Conservation (phyloP, 2,329 filamentous ascomycete genomes). For the Ceratocystis lukuohia region DNA sequence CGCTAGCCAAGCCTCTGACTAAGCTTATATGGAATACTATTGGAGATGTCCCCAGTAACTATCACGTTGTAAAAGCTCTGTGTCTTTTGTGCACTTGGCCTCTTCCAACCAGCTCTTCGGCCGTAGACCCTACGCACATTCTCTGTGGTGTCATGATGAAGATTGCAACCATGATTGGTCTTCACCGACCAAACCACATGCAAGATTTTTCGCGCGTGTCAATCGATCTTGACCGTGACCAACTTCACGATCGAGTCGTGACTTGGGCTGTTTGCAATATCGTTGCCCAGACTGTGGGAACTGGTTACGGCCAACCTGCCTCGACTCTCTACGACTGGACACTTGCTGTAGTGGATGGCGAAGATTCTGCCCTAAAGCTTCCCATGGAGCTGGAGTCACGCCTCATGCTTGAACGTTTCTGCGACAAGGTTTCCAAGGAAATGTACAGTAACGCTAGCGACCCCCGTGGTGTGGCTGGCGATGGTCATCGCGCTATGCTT, state of each 20-base stretch:
- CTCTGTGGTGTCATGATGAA: constrained; percentile 78
- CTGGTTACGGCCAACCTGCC: constrained; percentile 69
- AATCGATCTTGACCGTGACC: constrained; percentile 62
- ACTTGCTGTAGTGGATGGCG: constrained; percentile 41
- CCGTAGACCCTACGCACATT: constrained; percentile 69
- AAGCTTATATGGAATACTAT: constrained; percentile 65
- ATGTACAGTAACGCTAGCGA: constrained; percentile 69
- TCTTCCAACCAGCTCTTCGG: constrained; percentile 66
- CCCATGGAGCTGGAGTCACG: constrained; percentile 51
- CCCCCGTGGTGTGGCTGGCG: constrained; percentile 53
- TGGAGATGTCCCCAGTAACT: constrained; percentile 62
- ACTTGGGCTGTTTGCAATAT: constrained; percentile 82
- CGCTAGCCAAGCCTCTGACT: constrained; percentile 54
- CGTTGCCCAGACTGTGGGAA: constrained; percentile 68
- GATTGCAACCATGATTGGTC: constrained; percentile 67
- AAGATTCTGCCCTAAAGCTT: constrained; percentile 37
- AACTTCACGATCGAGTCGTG: constrained; percentile 62
- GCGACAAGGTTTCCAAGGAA: constrained; percentile 64
- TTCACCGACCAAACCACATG: constrained; percentile 68
- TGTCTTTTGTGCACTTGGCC: constrained; percentile 74
- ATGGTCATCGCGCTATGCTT: constrained; percentile 52
- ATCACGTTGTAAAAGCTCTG: constrained; percentile 69
- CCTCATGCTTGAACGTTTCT: constrained; percentile 59
- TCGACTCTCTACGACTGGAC: constrained; percentile 68
- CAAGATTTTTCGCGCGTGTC: constrained; percentile 70